A percentile compares a stretch with the other conserved stretches of the same genome.
Conservation (phyloP, 2,329 filamentous ascomycete species). For the Orbilia quercus region DNA sequence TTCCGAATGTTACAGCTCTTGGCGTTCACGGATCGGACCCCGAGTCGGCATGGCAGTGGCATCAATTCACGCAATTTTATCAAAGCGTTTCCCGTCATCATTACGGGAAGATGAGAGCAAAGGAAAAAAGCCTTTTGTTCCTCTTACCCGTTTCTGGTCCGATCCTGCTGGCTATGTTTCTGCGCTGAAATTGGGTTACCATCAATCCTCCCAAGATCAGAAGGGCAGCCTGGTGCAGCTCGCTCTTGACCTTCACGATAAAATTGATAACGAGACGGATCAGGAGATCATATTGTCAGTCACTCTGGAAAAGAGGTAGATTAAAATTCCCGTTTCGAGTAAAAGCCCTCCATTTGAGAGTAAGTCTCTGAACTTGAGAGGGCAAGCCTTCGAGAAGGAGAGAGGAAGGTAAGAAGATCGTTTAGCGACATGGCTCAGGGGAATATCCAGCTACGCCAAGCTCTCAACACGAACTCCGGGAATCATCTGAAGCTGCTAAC, state of each 20-base stretch:
- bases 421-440: constrained; percentile 39
- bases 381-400: not conserved
- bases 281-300: constrained; percentile 1
- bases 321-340: too few species aligned
- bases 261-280: not conserved
- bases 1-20: constrained; percentile 10
- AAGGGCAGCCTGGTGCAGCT: not conserved
- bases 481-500: constrained; percentile 33
- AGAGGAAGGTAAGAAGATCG: not conserved
- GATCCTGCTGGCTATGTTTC: constrained; percentile 46
- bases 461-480: constrained; percentile 38
- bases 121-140: not conserved
- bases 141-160: constrained; percentile 28
- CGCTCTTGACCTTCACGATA: too few species aligned
- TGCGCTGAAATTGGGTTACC: constrained; percentile 16
- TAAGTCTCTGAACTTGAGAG: too few species aligned
- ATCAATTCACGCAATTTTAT: constrained; percentile 41
- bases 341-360: too few species aligned
- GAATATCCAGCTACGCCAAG: constrained; percentile 29
- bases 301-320: not conserved
- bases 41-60: constrained; percentile 26
- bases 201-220: too few species aligned
- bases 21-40: too few species aligned
- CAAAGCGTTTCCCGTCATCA: constrained; percentile 38
- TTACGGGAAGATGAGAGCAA: constrained; percentile 6